These are phyloP conservation scores for Chaetomiaceae sp. DNA, from an alignment of 2,329 filamentous ascomycete species.

Conservation along the genomic window DNA sequence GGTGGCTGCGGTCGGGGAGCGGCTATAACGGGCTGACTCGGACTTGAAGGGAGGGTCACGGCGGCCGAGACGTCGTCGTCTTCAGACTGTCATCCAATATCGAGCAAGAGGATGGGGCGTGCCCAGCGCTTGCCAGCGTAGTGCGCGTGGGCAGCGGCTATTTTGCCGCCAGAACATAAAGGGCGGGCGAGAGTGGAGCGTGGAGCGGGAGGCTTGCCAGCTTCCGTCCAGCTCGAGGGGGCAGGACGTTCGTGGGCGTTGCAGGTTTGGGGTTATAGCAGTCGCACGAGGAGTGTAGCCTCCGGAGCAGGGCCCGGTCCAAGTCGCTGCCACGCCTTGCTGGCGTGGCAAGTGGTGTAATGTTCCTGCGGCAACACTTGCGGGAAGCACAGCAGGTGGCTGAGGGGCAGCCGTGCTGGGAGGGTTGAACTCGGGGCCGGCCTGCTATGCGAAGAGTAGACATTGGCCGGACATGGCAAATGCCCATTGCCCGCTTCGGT, in stretches of 20 bases:
- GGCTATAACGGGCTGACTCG: constrained; percentile 2
- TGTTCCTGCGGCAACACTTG: background rate
- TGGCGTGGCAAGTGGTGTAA: constrained; percentile 2
- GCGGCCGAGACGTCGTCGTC: background rate
- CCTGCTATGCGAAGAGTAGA: too few species aligned
- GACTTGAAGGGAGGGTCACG: background rate
- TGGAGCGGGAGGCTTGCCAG: constrained; percentile 1
- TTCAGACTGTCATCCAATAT: background rate
- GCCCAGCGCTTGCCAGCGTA: background rate
- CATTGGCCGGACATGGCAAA: too few species aligned
- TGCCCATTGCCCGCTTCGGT: too few species aligned
- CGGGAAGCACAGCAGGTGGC: constrained; percentile 1
- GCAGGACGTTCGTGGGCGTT: constrained; percentile 5
- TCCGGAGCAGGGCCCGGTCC: constrained; percentile 3
- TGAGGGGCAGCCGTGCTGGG: too few species aligned
- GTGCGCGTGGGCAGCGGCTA: background rate
- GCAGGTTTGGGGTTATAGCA: constrained; percentile 8
- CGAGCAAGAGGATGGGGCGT: background rate
- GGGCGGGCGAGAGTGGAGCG: background rate
- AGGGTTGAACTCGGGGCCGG: too few species aligned
- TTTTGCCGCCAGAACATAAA: background rate
- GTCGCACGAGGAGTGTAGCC: constrained; percentile 6
- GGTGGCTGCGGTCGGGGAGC: background rate
- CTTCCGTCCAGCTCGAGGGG: background rate
- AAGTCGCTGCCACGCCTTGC: constrained; percentile 1